phyloP scores from a whole-genome alignment of 2,329 filamentous ascomycete genomes.

The Xylaria sp. region DNA sequence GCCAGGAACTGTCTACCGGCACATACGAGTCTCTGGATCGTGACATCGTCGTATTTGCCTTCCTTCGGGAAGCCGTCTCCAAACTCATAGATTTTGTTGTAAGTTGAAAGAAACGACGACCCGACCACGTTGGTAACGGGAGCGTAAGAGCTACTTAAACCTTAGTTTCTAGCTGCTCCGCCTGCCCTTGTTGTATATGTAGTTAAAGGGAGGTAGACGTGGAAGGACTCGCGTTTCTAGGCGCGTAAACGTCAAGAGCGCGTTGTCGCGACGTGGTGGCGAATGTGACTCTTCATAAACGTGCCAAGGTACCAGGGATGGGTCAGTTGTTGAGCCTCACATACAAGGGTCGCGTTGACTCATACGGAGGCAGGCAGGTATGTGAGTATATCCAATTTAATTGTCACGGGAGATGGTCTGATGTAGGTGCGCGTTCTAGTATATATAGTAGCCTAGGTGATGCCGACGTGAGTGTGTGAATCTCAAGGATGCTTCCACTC shows the following conservation, averaged over 20 bases:
- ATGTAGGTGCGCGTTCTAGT: constrained; percentile 1
- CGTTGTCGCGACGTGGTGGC: neutral
- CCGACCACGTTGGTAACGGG: too few species aligned
- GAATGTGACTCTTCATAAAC: constrained; percentile 12
- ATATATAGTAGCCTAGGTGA: neutral
- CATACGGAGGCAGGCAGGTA: constrained; percentile 5
- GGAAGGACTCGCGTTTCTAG: neutral
- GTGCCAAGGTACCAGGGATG: constrained; percentile 15
- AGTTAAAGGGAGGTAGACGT: too few species aligned
- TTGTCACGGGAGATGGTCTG: neutral
- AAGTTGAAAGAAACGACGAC: too few species aligned
- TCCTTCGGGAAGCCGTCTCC: neutral
- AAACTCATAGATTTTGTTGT: constrained; percentile 3
- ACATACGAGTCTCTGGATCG: constrained; percentile 31
- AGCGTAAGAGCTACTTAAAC: too few species aligned
- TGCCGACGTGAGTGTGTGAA: constrained; percentile 2
- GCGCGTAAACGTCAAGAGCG: neutral
- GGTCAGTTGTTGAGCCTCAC: constrained; percentile 5
- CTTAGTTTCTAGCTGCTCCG: too few species aligned
- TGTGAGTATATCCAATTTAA: neutral
- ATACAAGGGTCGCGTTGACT: constrained; percentile 16
- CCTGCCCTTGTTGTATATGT: too few species aligned
- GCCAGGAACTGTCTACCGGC: constrained; percentile 60
- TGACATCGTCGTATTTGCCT: constrained; percentile 23
- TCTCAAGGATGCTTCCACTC: constrained; percentile 8